Evolutionary conservation across 1,139 yeast species (phyloP), one percentile per base, ranked within the genome.

Genomic region (Suhomyces panamericanus): DNA sequence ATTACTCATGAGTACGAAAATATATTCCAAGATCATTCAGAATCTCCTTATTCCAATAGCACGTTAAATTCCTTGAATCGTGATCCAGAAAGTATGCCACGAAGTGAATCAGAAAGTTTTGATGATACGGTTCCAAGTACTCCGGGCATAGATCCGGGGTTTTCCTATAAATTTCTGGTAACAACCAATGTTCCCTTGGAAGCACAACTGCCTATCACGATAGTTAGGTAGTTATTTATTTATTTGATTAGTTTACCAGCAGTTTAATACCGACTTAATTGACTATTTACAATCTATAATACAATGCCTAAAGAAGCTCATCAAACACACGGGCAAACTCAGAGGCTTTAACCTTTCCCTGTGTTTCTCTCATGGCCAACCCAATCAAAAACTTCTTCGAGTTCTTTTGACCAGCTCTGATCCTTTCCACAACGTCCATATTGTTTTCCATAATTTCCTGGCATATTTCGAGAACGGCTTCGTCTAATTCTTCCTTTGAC

Each of bases 381-480:
- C 98, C 99, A 3, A 93, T 76, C 46, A 93, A 69, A 57, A 74
- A 90, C 57, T 90, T 87, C 26, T 91, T 62, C 14, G 90, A 80
- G 37, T 78, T 79, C 50, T 77, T 78, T 45, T 85, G 85, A 0
- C 90, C 90, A 0, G 70, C 60, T 29, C 66, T 62, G 15, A 86
- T 76, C 41, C 80, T 80, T 5, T 69, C 66, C 8, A 86, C 86
- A 13, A 86, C 80, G 15, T 77, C 79, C 1, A 75, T 73, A 57
- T 87, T 68, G n/a, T 66, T 64, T 0, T 53, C 56, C 1, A 89
- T 60, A 6, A 87, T 78, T 14, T 70, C 67, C n/a, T 52, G 50
- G 50, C 95, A 85, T 0, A 85, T 63, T 14, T 67, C 70, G 5
- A 60, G 66, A 1, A 87, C 62, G 2, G 83, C 85, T 1, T 65